Conservation (phyloP, 345 rosid species). For the Abelmoschus esculentus region DNA sequence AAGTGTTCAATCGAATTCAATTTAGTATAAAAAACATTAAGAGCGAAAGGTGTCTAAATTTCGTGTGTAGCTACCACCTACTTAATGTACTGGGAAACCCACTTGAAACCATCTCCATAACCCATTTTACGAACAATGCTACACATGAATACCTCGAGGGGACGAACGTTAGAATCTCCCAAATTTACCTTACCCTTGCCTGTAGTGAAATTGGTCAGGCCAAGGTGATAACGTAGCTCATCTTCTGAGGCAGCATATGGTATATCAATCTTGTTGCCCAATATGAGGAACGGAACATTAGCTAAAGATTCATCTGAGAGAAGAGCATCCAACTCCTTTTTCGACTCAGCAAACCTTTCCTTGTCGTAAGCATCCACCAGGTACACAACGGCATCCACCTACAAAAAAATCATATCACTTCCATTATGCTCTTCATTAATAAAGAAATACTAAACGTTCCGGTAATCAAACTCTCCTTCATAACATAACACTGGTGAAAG, state of each 20-base stretch:
- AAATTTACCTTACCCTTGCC: slow-evolving; percentile 58
- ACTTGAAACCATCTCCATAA: slow-evolving; percentile 67
- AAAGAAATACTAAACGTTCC: background rate
- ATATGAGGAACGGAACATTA: slow-evolving; percentile 53
- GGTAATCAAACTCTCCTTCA: background rate
- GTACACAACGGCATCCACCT: slow-evolving; percentile 77
- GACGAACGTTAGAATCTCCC: slow-evolving; percentile 45
- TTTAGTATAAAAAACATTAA: slow-evolving; percentile 16
- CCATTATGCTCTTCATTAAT: background rate
- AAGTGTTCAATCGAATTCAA: slow-evolving; percentile 9
- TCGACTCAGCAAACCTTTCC: slow-evolving; percentile 57
- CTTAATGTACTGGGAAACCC: slow-evolving; percentile 70
- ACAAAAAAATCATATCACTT: background rate
- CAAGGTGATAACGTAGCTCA: slow-evolving; percentile 54
- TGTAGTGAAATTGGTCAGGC: slow-evolving; percentile 61
- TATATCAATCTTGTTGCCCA: slow-evolving; percentile 67
- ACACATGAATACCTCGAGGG: slow-evolving; percentile 62
- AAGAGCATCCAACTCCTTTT: slow-evolving; percentile 56
- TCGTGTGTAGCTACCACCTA: slow-evolving; percentile 19
- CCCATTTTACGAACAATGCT: slow-evolving; percentile 84
- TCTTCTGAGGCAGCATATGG: slow-evolving; percentile 70
- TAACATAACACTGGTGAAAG: too few species aligned
- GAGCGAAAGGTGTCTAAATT: slow-evolving; percentile 1
- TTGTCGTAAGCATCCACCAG: slow-evolving; percentile 64
- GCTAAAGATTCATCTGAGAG: slow-evolving; percentile 51